Evolutionary conservation across 306 rosid species (phyloP).

Genomic region (Cicer yamashitae): DNA sequence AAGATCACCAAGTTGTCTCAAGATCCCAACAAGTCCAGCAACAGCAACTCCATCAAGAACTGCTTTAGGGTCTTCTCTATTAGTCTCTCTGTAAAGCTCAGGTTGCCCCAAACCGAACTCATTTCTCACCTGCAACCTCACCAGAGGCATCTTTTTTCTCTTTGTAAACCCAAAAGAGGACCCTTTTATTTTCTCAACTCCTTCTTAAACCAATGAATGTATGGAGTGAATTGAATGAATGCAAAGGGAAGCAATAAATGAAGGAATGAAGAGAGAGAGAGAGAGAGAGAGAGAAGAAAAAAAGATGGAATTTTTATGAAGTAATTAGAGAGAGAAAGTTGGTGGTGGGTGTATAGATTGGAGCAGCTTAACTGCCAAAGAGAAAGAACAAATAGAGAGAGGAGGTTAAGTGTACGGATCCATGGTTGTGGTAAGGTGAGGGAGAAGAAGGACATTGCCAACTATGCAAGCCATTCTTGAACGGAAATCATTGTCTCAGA

Average conservation of each 20-base stretch:
- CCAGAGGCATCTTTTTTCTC: constrained; percentile 72
- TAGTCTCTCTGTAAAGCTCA: constrained; percentile 66
- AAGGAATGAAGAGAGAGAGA: constrained; percentile 49
- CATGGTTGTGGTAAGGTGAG: constrained; percentile 42
- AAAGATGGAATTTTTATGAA: constrained; percentile 37
- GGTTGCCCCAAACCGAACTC: constrained; percentile 75
- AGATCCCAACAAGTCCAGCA: constrained; percentile 97
- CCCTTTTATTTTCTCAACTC: background rate
- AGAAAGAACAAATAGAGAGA: constrained; percentile 40
- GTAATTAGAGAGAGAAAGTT: constrained; percentile 42
- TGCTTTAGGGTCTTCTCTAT: constrained; percentile 90
- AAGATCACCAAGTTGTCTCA: constrained; percentile 97
- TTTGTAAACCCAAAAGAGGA: constrained; percentile 18
- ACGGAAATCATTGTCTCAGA: constrained; percentile 50
- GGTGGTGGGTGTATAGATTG: constrained; percentile 60
- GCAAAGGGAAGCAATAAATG: constrained; percentile 54
- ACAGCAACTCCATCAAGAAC: constrained; percentile 88
- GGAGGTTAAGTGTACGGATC: constrained; percentile 48
- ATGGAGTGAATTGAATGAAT: constrained; percentile 41
- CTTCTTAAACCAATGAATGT: constrained; percentile 45
- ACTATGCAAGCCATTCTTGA: constrained; percentile 88
- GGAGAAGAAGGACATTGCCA: constrained; percentile 77
- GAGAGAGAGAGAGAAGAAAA: constrained; percentile 43
- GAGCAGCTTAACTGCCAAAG: constrained; percentile 78
- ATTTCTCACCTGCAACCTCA: constrained; percentile 75